Base-by-base conservation (phyloP, 176 grass and related monocot genomes). In the Phoenix dactylifera region DNA sequence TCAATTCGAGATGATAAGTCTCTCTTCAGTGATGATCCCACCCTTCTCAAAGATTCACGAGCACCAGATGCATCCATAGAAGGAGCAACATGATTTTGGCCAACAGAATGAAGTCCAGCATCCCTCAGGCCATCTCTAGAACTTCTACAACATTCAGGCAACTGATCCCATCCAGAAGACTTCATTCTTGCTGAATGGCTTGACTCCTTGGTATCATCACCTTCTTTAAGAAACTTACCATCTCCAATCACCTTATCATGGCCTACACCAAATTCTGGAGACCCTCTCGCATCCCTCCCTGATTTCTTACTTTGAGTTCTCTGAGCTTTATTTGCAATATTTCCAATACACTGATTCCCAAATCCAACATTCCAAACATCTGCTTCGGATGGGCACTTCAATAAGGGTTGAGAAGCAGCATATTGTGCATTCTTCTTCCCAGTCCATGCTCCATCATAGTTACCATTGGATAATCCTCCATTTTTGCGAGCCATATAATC, bases 161-260 rank as follows among this genome's bases (percentile, higher is more conserved):
- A 60, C 72, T 52, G 73, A 73, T 98, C 88, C 88, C 88, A 98
- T 62, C 88, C 84, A 54, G 81, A 85, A 22, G 65, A 51, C 60
- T 81, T 98, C 49, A 61, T 72, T 58, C 63, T 85, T 60, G 62
- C 53, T 52, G 59, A 52, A 72, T 14, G 35, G 35, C 35, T 44
- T 9, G 72, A 57, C 48, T 71, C 84, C 69, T 54, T 76, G 62
- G 58, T 50, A 51, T 49, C 64, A 67, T 73, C 76, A 74, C 55
- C 54, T 54, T 63, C 72, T 53, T 54, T 71, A 49, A 60, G 25
- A 51, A 65, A 54, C 26, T 68, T 60, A 71, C 30, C 59, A 18
- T 53, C 16, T 10, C 64, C 72, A 44, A 44, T 44, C 35, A 44
- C 35, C 35, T 9, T 14, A 12, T 44, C 35, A 44, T 12, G 10